Base-by-base conservation (phyloP, 257 asterid species). In the Cruciata laevipes region DNA sequence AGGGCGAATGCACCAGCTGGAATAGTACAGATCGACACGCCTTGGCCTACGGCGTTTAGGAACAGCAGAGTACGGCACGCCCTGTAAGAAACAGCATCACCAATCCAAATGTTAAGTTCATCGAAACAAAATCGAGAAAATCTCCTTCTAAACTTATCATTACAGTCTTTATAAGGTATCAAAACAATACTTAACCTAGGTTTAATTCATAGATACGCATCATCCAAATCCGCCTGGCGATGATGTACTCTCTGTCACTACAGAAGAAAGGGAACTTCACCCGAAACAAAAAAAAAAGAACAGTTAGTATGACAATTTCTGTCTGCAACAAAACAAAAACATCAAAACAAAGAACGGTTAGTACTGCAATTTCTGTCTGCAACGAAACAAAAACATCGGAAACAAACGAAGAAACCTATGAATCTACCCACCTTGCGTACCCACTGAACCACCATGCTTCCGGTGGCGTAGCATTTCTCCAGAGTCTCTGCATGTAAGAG, bases 201-300 rank as follows among this genome's bases (percentile, higher is more conserved):
- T n/a, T n/a, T n/a, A n/a, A n/a, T n/a, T n/a, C n/a, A n/a, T n/a
- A n/a, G n/a, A n/a, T 81, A 88, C 40, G 82, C 51, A 16, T 49
- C 57, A 52, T 76, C 96, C 96, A 88, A 55, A 89, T 87, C 16
- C 96, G 85, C 56, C 95, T 86, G 47, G 87, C 96, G 16, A 89
- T 87, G 51, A 89, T 83, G 73, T 89, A 89, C 72, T 89, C 95
- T 74, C 96, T 84, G 82, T 89, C 90, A 56, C 95, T 89, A 74
- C 96, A 89, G 70, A 89, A 89, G 89, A 89, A 89, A 8, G 96
- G 96, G 80, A 89, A 89, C 96, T 91, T 88, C 82, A 79, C 49
- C 59, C 62, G 70, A 73, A 71, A 37, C 55, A 1, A 47, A 11
- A 79, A 70, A 70, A n/a, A 70, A 70, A 47, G 52, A 70, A 56